A percentile compares a stretch with the other conserved stretches of the same genome.
These are phyloP conservation scores for Mariannaea sp. DNA, from an alignment of 2,329 filamentous ascomycete species.

Conservation along the genomic window DNA sequence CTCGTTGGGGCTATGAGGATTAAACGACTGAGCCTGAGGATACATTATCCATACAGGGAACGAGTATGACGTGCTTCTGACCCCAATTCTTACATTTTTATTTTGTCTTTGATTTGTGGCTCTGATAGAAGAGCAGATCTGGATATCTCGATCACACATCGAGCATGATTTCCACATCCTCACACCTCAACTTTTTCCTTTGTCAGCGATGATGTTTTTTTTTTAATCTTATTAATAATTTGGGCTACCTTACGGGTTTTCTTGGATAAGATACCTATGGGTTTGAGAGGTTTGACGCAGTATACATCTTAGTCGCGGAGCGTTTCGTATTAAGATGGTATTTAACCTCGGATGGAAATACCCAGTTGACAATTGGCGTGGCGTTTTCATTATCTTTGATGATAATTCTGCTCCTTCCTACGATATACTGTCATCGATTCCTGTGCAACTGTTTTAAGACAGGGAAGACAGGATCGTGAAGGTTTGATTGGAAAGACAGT, in stretches of 20 bases:
- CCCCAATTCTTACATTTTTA: constrained; percentile 6
- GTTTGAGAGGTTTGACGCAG: constrained; percentile 5
- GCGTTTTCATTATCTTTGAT: constrained; percentile 14
- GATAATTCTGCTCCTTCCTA: constrained; percentile 1
- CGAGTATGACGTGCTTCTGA: neutral
- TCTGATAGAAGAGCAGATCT: constrained; percentile 24
- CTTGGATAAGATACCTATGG: constrained; percentile 21
- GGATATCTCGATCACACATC: constrained; percentile 31
- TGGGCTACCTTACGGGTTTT: constrained; percentile 23
- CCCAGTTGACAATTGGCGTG: constrained; percentile 13
- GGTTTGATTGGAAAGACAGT: neutral
- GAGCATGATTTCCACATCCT: constrained; percentile 25
- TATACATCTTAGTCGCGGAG: constrained; percentile 3
- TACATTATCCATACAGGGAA: neutral
- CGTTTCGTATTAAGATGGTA: constrained; percentile 5
- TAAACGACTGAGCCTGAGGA: constrained; percentile 15
- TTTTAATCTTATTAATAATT: constrained; percentile 12
- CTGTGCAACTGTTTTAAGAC: neutral
- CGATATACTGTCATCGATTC: neutral
- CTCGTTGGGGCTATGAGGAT: constrained; percentile 32
- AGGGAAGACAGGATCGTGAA: constrained; percentile 9
- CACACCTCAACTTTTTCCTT: constrained; percentile 30
- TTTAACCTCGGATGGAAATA: constrained; percentile 14
- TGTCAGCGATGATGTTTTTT: constrained; percentile 32
- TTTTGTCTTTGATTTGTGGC: constrained; percentile 10